Percentiles rank a stretch among this genome's conserved stretches.
Conservation (phyloP, 495 filamentous ascomycete genomes). For the Bombardia bombarda region DNA sequence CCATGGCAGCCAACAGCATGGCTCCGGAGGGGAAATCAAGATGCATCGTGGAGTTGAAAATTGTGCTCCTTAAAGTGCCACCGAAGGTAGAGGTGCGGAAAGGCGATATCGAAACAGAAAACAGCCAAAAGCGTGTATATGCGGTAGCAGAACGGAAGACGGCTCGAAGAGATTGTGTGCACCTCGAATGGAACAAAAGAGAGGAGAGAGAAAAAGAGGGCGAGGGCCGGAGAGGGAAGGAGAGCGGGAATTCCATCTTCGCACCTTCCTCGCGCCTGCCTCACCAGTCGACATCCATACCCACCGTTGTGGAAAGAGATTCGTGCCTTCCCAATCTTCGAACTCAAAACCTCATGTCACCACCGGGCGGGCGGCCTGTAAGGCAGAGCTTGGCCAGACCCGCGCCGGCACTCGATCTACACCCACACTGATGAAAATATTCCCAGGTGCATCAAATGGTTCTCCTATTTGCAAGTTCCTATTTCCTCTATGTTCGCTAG, state of each 20-base stretch:
- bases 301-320: neutral
- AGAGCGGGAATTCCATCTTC: neutral
- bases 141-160: neutral
- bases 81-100: neutral
- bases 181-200: neutral
- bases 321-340: neutral
- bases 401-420: too few species aligned
- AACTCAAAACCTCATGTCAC: neutral
- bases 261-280: neutral
- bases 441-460: too few species aligned
- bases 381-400: too few species aligned
- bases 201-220: neutral
- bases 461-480: too few species aligned
- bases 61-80: neutral
- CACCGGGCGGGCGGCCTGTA: too few species aligned
- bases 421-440: too few species aligned
- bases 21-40: neutral
- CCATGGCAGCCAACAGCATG: neutral
- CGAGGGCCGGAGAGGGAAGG: neutral
- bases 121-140: neutral
- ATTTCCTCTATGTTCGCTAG: neutral
- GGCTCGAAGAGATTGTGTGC: neutral
- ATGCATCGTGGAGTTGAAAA: neutral
- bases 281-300: neutral
- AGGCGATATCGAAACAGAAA: neutral